phyloP scores from a whole-genome alignment of 1,284 basidiomycete species.

The Bondarzewia mesenterica region DNA sequence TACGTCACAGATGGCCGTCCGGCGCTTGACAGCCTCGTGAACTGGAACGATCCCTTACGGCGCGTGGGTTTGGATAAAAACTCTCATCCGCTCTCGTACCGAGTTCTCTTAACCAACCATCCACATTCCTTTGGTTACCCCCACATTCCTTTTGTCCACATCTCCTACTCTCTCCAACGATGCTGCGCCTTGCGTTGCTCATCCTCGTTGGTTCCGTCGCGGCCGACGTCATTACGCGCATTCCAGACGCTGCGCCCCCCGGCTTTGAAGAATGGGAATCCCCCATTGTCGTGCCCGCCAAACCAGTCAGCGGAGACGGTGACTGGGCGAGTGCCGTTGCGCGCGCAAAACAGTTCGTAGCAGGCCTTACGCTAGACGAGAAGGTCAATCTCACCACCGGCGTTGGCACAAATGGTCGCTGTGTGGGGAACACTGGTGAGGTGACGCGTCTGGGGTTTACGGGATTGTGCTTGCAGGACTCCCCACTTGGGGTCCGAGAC shows the following conservation, averaged over 20 bases:
- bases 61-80: too few relatives aligned
- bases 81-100: too few relatives aligned
- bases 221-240: conserved; percentile 4
- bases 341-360: neutral
- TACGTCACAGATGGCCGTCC: too few relatives aligned
- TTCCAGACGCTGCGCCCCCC: conserved; percentile 4
- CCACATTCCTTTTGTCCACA: neutral
- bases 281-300: conserved; percentile 4
- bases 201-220: neutral
- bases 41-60: too few relatives aligned
- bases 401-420: conserved; percentile 47
- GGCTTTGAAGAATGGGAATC: conserved; percentile 3
- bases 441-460: conserved; percentile 14
- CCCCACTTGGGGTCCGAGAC: conserved; percentile 43
- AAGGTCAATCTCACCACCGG: conserved; percentile 48
- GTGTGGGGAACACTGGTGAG: conserved; percentile 51
- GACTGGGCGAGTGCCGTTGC: conserved; percentile 1
- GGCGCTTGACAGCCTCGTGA: too few relatives aligned
- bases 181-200: neutral
- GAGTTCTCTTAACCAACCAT: too few relatives aligned
- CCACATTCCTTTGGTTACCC: neutral
- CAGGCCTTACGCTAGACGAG: conserved; percentile 30
- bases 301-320: conserved; percentile 2
- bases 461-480: conserved; percentile 33
- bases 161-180: neutral